Base-by-base conservation (phyloP, 2,329 filamentous ascomycete genomes). In the Alternaria longipes region DNA sequence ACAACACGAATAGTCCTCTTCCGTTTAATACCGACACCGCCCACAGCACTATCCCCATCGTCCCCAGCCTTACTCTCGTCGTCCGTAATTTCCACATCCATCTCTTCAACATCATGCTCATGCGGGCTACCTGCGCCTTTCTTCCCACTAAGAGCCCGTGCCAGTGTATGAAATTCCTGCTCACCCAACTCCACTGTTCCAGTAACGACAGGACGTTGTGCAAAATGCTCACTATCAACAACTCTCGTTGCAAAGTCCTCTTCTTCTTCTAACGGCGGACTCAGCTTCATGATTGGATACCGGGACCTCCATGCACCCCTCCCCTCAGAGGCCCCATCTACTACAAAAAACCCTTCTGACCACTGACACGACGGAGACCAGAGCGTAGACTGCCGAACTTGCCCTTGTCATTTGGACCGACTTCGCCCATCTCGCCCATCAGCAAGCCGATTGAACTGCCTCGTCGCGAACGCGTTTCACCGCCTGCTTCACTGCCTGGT, bases 281-380 rank as follows among this genome's bases (percentile, higher is more conserved):
- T 66, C 60, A 73, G 68, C 60, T 66, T 69, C 59, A 62, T 57
- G 49, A 64, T 63, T 52, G 53, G 45, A 53, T 54, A 62, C 72
- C 66, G 73, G 74, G 75, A 77, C 67, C 72, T 72, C 74, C 60
- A 65, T 60, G 46, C 59, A 69, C 64, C 61, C 74, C 66, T 60
- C 70, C 60, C 73, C 67, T 67, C 69, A 51, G 71, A 73, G 70
- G 63, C 63, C 74, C 73, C 73, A 63, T 69, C 67, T 67, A 68
- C 75, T 81, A 84, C 78, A 84, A 83, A 82, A 84, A 84, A 82
- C 81, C 80, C 79, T 83, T 83, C 62, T 74, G 76, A 49, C 82
- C 76, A 65, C 81, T 83, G 58, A 82, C 79, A 64, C 80, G 79
- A 65, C 82, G 71, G 45, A 79, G 56, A n/a, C 66, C 66, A 22